phyloP scores from a whole-genome alignment of 192 early-diverging fungal genomes.

The Backusella tarrabulga region DNA sequence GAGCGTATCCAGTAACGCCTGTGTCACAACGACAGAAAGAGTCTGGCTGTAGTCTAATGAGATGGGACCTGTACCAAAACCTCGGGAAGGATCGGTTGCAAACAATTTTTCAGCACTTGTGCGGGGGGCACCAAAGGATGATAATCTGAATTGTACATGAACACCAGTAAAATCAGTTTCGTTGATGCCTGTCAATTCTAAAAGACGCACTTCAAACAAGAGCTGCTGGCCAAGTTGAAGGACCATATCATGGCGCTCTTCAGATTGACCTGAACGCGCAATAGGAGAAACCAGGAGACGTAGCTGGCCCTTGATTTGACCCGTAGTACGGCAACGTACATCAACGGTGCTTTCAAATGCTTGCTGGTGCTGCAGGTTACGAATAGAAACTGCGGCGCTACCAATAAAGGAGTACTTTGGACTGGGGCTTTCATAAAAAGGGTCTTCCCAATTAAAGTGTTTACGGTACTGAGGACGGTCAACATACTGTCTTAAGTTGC shows the following conservation, averaged over 20 bases:
- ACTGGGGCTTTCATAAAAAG: constrained; percentile 56
- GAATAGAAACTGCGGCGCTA: constrained; percentile 41
- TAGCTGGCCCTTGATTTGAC: constrained; percentile 38
- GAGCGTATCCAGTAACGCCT: constrained; percentile 13
- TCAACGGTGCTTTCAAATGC: constrained; percentile 43
- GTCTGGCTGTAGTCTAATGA: constrained; percentile 55
- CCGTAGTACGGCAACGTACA: constrained; percentile 46
- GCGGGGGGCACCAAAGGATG: constrained; percentile 53
- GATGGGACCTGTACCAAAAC: constrained; percentile 49
- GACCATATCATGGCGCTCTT: constrained; percentile 3
- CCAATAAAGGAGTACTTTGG: constrained; percentile 57
- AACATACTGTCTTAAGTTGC: constrained; percentile 48
- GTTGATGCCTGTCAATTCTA: constrained; percentile 56
- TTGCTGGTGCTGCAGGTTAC: constrained; percentile 42
- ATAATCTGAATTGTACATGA: constrained; percentile 69
- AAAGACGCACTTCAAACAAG: constrained; percentile 63
- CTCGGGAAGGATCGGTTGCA: constrained; percentile 56
- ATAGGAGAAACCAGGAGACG: constrained; percentile 44
- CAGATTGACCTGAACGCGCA: background rate
- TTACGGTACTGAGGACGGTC: constrained; percentile 56
- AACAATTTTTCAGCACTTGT: constrained; percentile 47
- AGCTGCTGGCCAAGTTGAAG: constrained; percentile 45
- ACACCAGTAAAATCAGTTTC: constrained; percentile 63
- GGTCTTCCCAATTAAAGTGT: constrained; percentile 57
- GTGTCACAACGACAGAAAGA: constrained; percentile 40